Base-by-base conservation (phyloP, 441 rosid genomes). In the Corymbia citriodora region DNA sequence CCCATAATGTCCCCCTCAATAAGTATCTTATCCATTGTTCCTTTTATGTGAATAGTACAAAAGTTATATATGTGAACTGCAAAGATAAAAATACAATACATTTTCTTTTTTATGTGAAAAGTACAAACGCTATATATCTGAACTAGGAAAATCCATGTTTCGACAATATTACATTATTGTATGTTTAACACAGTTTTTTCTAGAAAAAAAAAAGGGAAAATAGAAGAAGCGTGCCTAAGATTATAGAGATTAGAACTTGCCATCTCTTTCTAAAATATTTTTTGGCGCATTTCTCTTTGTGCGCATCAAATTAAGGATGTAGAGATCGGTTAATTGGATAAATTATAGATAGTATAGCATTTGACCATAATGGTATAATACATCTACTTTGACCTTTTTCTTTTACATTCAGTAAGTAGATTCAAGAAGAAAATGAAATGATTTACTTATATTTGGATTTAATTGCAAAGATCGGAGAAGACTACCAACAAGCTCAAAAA, bases 81-180 rank as follows among this genome's bases (percentile, higher is more conserved):
- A 17, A 31, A 33, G 12, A 9, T 16, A 33, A 31, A 8, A 54
- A 15, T 8, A 52, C 55, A 17, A 17, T 54, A 54, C 55, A 17
- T 54, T 53, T 53, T 49, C 45, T 40, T 49, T 53, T 53, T 0
- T 10, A 53, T 55, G 3, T 55, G 61, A 9, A 65, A 65, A n/a
- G 2, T 14, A n/a, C 36, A 65, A n/a, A 15, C 9, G 25, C 31
- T 17, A 4, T 4, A 31, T 17, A 4, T 16, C 21, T 4, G 0
- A 16, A 31, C 61, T 55, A 19, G 61, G 31, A 68, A 68, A 68
- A 31, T 10, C 61, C 12, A 6, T 10, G 65, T 1, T 21, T 25
- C 6, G 2, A 55, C 27, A 55, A 9, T 19, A 68, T 31, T 68
- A 31, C 21, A 15, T 31, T 31, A 18, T 31, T n/a, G n/a, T 65